phyloP scores from a whole-genome alignment of 495 filamentous ascomycete species.

The Penicillium turbatum region DNA sequence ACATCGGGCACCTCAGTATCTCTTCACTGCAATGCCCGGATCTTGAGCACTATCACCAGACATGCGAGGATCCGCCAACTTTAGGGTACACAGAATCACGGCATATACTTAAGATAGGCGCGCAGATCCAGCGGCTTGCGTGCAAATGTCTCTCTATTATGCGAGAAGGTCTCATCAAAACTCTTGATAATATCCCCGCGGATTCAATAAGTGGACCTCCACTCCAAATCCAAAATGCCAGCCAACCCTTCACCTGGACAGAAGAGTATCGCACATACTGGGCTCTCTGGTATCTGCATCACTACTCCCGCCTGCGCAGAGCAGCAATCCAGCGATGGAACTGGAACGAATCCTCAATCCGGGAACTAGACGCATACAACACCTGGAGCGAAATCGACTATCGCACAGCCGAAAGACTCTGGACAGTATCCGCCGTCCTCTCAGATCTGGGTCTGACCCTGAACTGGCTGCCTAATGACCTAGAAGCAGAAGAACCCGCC shows the following conservation, averaged over 20 bases:
- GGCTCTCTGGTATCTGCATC: constrained; percentile 8
- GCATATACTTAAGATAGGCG: neutral
- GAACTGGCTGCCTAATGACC: neutral
- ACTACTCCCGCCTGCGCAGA: constrained; percentile 4
- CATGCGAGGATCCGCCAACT: neutral
- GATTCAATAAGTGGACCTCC: neutral
- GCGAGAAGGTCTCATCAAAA: neutral
- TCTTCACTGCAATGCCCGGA: neutral
- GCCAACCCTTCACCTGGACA: constrained; percentile 4
- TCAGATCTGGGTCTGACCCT: neutral
- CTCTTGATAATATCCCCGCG: neutral
- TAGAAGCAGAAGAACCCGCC: neutral
- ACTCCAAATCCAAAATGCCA: neutral
- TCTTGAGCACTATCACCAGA: neutral
- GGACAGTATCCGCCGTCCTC: neutral
- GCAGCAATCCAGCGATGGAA: neutral
- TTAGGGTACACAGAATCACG: neutral
- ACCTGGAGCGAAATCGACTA: neutral
- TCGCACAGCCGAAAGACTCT: neutral
- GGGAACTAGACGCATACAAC: neutral
- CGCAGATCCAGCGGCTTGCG: neutral
- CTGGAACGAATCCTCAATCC: neutral
- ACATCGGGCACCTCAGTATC: neutral
- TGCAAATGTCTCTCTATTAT: neutral
- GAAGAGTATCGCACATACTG: constrained; percentile 15